Conservation (phyloP, 768 basidiomycete genomes). For the Amanita fuliginea region DNA sequence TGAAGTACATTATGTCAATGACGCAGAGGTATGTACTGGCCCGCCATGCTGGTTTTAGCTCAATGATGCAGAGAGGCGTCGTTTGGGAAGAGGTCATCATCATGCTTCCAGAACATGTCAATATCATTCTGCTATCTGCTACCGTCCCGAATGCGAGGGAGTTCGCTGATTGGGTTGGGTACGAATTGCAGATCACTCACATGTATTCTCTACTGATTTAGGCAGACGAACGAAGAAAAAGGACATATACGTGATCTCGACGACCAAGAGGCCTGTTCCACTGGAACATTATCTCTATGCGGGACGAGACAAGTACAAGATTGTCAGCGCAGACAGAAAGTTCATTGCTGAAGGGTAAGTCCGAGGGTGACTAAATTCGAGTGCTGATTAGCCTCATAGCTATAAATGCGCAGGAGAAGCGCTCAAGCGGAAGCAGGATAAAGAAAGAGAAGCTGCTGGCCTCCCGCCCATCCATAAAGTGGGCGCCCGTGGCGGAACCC, state of each 20-base stretch:
- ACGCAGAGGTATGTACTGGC: constrained; percentile 67
- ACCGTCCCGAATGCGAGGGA: constrained; percentile 98
- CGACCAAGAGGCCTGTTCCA: constrained; percentile 91
- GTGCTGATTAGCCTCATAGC: constrained; percentile 24
- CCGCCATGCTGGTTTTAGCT: background rate
- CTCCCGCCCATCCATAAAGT: constrained; percentile 75
- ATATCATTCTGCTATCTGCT: constrained; percentile 92
- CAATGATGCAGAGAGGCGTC: constrained; percentile 68
- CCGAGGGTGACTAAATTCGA: background rate
- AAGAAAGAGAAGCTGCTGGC: constrained; percentile 93
- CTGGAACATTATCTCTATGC: constrained; percentile 96
- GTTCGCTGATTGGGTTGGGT: constrained; percentile 99
- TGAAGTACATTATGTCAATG: constrained; percentile 99
- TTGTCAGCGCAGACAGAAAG: constrained; percentile 72
- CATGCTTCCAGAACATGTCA: constrained; percentile 98
- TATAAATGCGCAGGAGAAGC: constrained; percentile 89
- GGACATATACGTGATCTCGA: constrained; percentile 98
- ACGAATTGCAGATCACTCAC: constrained; percentile 16
- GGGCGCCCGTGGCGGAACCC: constrained; percentile 66
- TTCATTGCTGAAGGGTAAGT: constrained; percentile 70
- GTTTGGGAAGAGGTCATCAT: constrained; percentile 99
- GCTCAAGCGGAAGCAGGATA: constrained; percentile 89
- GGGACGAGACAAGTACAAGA: constrained; percentile 86
- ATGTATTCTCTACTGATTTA: background rate
- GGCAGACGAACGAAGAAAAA: constrained; percentile 95